Evolutionary conservation across 176 grass and related monocot genomes (phyloP).

Genomic region (Avena eriantha): DNA sequence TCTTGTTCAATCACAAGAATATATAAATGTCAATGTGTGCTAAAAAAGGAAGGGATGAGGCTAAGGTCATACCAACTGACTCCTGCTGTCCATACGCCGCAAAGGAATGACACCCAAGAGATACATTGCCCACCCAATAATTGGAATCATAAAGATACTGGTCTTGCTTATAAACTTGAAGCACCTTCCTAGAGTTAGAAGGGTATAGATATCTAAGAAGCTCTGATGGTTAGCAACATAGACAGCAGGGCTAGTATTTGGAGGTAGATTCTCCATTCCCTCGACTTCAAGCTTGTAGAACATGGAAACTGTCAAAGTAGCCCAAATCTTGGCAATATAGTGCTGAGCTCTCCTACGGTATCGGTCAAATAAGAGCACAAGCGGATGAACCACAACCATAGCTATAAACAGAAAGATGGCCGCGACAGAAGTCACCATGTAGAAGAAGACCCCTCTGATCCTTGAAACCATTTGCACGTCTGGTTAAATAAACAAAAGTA

Average conservation of each 20-base stretch:
- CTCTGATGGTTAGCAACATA: conserved; percentile 98
- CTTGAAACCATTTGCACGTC: conserved; percentile 62
- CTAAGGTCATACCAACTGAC: conserved; percentile 75
- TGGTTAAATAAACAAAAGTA: conserved; percentile 53
- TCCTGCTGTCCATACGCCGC: conserved; percentile 84
- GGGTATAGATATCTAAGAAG: conserved; percentile 95
- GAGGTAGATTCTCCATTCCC: conserved; percentile 85
- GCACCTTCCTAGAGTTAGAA: conserved; percentile 80
- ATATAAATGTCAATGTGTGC: neutral
- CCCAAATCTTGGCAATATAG: conserved; percentile 86
- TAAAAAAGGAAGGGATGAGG: conserved; percentile 10
- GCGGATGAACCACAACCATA: conserved; percentile 82
- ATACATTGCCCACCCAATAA: conserved; percentile 99
- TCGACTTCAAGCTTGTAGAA: conserved; percentile 95
- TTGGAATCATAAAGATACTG: conserved; percentile 89
- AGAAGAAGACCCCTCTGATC: conserved; percentile 84
- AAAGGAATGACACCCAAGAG: conserved; percentile 91
- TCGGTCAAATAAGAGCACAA: conserved; percentile 76
- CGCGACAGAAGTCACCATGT: conserved; percentile 62
- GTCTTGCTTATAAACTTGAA: conserved; percentile 99
- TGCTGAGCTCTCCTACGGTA: conserved; percentile 74
- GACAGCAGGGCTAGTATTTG: conserved; percentile 64
- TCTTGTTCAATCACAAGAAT: neutral
- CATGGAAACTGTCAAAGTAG: conserved; percentile 71
- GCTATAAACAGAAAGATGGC: conserved; percentile 73